phyloP scores from a whole-genome alignment of 768 basidiomycete species.

The Rhizopogon sp. region DNA sequence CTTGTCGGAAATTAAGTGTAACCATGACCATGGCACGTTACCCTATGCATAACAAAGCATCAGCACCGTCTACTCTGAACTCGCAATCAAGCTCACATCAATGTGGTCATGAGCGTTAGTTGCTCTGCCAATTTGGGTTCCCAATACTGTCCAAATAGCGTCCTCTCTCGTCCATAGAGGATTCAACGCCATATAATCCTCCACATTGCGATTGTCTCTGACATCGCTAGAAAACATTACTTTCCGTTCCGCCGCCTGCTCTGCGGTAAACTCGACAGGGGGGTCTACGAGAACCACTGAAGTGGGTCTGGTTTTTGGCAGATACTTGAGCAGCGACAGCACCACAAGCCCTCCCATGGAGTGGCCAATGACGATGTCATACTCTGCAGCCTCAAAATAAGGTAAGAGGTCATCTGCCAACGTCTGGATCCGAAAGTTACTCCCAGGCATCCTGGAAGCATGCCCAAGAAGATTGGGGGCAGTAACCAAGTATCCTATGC shows the following conservation, averaged over 20 bases:
- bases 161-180: conserved; percentile 9
- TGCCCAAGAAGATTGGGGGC: conserved; percentile 23
- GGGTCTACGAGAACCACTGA: conserved; percentile 17
- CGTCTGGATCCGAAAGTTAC: neutral
- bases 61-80: neutral
- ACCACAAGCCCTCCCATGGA: conserved; percentile 17
- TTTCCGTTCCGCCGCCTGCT: neutral
- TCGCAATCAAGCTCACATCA: neutral
- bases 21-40: conserved; percentile 14
- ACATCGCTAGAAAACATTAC: neutral
- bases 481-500: conserved; percentile 17
- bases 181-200: conserved; percentile 6
- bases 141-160: conserved; percentile 6
- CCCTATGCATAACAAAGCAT: conserved; percentile 1
- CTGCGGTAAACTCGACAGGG: conserved; percentile 1
- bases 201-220: neutral
- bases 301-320: conserved; percentile 6
- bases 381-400: neutral
- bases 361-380: conserved; percentile 11
- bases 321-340: conserved; percentile 8
- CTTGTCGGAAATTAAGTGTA: conserved; percentile 4
- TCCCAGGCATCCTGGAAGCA: conserved; percentile 5
- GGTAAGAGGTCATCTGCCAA: conserved; percentile 2
- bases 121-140: neutral
- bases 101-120: conserved; percentile 5